These are phyloP conservation scores for Naematelia aurantialba DNA, from an alignment of 768 basidiomycete genomes.

Conservation along the genomic window DNA sequence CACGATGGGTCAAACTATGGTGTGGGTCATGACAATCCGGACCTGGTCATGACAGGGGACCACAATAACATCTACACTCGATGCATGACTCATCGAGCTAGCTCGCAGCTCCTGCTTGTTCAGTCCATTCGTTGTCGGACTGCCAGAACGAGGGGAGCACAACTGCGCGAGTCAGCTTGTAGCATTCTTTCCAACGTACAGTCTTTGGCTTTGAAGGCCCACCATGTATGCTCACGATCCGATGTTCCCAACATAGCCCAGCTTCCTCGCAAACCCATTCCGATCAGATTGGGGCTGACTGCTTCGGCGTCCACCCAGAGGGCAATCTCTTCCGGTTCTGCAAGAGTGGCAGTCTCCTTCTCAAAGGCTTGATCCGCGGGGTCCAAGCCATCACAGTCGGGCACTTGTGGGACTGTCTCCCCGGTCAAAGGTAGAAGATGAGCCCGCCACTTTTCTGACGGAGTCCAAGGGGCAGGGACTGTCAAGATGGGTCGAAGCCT, in stretches of 20 bases:
- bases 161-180: constrained; percentile 13
- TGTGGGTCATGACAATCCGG: too few species aligned
- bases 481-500: constrained; percentile 24
- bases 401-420: constrained; percentile 7
- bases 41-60: too few species aligned
- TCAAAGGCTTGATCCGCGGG: constrained; percentile 9
- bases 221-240: constrained; percentile 5
- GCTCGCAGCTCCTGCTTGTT: background rate
- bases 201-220: constrained; percentile 24
- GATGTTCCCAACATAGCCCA: constrained; percentile 18
- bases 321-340: constrained; percentile 20
- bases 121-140: constrained; percentile 2
- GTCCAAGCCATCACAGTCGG: constrained; percentile 3
- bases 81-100: too few species aligned
- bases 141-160: constrained; percentile 28
- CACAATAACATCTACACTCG: too few species aligned
- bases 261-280: constrained; percentile 20
- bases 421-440: background rate
- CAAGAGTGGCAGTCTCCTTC: constrained; percentile 23
- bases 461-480: constrained; percentile 36
- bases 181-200: constrained; percentile 6
- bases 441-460: constrained; percentile 31
- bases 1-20: too few species aligned
- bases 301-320: constrained; percentile 11
- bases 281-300: background rate